A percentile compares a stretch with the other conserved stretches of the same genome.
phyloP scores from a whole-genome alignment of 177 flowering plant genomes.

The Vitis hybrid region DNA sequence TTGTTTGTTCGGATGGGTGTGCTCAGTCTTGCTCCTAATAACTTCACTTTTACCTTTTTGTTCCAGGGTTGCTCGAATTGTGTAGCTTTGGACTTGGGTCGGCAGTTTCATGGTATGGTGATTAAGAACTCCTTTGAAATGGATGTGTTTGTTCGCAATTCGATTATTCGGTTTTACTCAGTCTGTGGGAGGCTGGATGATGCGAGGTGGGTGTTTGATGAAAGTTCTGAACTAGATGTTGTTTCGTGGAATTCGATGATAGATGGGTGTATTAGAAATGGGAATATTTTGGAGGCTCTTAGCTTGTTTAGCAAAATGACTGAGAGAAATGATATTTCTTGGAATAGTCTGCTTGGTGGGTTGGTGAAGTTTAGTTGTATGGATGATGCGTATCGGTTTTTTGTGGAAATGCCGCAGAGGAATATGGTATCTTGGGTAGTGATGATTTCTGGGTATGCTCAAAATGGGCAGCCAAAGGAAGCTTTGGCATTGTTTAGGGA shows the following conservation, averaged over 20 bases:
- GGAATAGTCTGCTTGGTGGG: conserved; percentile 7
- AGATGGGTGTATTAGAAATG: neutral
- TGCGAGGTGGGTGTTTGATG: neutral
- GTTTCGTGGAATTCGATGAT: neutral
- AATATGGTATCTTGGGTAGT: conserved; percentile 6
- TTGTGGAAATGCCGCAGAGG: neutral
- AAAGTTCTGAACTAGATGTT: neutral
- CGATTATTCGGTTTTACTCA: neutral
- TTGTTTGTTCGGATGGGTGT: conserved; percentile 1
- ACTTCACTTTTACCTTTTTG: conserved; percentile 5
- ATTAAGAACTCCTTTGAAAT: conserved; percentile 2
- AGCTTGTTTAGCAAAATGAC: conserved; percentile 1
- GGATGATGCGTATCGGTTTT: neutral
- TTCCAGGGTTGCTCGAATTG: conserved; percentile 4
- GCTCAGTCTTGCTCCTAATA: conserved; percentile 6
- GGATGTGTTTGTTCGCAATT: conserved; percentile 2
- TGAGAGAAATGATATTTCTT: conserved; percentile 1
- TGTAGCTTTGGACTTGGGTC: neutral
- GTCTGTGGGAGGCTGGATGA: neutral
- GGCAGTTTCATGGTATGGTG: conserved; percentile 2
- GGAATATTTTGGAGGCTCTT: neutral
- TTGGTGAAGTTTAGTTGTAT: neutral
- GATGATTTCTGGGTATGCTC: conserved; percentile 7
- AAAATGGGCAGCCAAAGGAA: conserved; percentile 1
- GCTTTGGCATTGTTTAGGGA: conserved; percentile 1